These are phyloP conservation scores for Leccinum imitatum DNA, from an alignment of 768 basidiomycete species.

Conservation along the genomic window DNA sequence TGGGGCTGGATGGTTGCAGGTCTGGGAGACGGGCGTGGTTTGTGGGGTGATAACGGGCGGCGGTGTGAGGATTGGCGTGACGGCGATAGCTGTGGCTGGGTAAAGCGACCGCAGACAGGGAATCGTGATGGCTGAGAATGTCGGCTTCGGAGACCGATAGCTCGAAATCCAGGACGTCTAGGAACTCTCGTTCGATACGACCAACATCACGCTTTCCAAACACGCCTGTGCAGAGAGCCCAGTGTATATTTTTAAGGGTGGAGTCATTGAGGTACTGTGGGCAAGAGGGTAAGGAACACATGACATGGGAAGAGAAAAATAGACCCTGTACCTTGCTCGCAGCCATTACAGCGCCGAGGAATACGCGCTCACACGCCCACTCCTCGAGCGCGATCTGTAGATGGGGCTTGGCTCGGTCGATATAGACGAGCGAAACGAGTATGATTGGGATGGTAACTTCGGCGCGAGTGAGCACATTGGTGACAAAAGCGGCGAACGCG, in stretches of 20 bases:
- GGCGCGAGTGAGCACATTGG: conserved; percentile 67
- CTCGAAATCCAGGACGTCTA: conserved; percentile 78
- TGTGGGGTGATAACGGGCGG: conserved; percentile 17
- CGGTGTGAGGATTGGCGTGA: conserved; percentile 24
- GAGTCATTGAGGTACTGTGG: conserved; percentile 81
- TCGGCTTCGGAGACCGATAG: conserved; percentile 64
- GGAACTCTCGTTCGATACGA: conserved; percentile 79
- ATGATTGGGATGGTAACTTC: conserved; percentile 71
- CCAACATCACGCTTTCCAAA: conserved; percentile 82
- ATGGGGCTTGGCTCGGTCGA: conserved; percentile 73
- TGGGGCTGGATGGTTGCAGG: conserved; percentile 42
- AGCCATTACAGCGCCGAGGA: conserved; percentile 84
- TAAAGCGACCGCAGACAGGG: conserved; percentile 31
- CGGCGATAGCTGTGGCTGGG: conserved; percentile 29
- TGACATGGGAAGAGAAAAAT: conserved; percentile 20
- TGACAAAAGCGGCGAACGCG: conserved; percentile 64
- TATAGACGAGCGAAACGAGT: conserved; percentile 72
- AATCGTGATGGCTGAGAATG: conserved; percentile 47
- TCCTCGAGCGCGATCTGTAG: conserved; percentile 79
- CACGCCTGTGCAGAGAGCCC: conserved; percentile 82
- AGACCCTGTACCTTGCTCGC: conserved; percentile 68
- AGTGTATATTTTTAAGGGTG: conserved; percentile 87
- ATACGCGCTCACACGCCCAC: conserved; percentile 88
- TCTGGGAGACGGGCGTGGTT: conserved; percentile 38
- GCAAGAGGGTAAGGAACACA: conserved; percentile 4